Evolutionary conservation across 768 basidiomycete genomes (phyloP), one percentile per base, ranked within the genome.

Genomic region (Calocybe indica): DNA sequence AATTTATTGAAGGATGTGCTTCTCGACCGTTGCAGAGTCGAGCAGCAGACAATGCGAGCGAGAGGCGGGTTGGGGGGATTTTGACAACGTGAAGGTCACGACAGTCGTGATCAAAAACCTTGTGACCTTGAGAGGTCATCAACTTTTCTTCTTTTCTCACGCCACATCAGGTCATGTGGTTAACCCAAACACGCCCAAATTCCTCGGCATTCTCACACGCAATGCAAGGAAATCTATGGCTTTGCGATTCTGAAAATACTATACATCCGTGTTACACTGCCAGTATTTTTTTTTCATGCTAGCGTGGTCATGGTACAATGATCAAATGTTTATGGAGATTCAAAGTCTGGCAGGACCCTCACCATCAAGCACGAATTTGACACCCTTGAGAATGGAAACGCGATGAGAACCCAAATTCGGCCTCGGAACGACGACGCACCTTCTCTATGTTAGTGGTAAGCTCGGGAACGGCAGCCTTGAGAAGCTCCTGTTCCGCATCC

Each of bases 391-490:
- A 14, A 13, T 47, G 14, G 14, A 12, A 33, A 50, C 5, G 47
- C 15, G 39, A 30, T 29, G 6, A 9, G 28, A 30, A 30, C 28
- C 31, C 7, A 12, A 45, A 6, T 22, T 40, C 15, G 36, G 37
- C 10, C 35, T 35, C 32, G 12, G 28, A 32, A 39, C 31, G 22
- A 22, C 22, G 40, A 68, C 74, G 38, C 50, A 84, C 86, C 55
- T 78, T 88, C 43, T 78, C 67, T 57, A 95, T 92, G 70, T 83
- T 92, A 45, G 59, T 72, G 43, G 61, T 58, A 32, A 95, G 76
- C 63, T 97, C 94, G 9, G 88, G 84, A 47, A 97, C 62, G 36
- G 88, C 90, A 56, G 85, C 86, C 55, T 78, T 69, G 62, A 99
- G 63, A 47, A 98, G 83, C n/a, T 58, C 67, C 58, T 81, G 65